A percentile compares a stretch with the other conserved stretches of the same genome.
Conservation (phyloP, 2,329 filamentous ascomycete species). For the Colletotrichum cordylinicola region DNA sequence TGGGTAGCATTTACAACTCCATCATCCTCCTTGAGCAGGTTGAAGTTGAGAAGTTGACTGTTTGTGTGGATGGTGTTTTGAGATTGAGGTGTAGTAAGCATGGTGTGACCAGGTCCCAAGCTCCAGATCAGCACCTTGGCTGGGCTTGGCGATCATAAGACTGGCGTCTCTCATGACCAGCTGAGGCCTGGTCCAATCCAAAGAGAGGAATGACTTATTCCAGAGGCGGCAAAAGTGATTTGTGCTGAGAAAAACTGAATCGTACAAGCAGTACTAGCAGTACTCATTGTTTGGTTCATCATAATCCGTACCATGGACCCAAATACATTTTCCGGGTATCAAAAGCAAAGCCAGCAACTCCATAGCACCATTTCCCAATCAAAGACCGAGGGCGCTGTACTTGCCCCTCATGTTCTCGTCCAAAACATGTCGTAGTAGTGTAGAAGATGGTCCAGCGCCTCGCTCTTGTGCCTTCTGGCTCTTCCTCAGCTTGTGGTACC, state of each 20-base stretch:
- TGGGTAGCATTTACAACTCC: not conserved
- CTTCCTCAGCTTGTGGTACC: not conserved
- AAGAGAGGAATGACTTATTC: not conserved
- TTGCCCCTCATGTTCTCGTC: conserved; percentile 13
- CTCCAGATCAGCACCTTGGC: not conserved
- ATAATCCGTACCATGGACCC: not conserved
- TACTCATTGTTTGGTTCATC: not conserved
- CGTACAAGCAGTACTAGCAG: not conserved
- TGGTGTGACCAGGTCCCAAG: not conserved
- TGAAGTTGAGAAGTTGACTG: not conserved
- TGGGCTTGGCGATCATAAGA: not conserved
- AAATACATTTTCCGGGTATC: not conserved
- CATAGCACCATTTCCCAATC: not conserved
- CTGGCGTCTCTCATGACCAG: not conserved
- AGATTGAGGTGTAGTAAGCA: not conserved
- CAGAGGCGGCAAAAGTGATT: not conserved
- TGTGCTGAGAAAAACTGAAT: not conserved
- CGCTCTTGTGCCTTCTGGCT: not conserved
- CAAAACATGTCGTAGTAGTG: conserved; percentile 2
- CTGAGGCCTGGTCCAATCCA: not conserved
- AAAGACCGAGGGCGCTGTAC: not conserved
- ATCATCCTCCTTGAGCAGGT: not conserved
- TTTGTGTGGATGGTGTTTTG: not conserved
- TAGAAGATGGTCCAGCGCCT: not conserved
- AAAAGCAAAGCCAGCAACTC: not conserved